Evolutionary conservation across 441 rosid species (phyloP), one percentile per base, ranked within the genome.

Genomic region (Gossypium trilobum): DNA sequence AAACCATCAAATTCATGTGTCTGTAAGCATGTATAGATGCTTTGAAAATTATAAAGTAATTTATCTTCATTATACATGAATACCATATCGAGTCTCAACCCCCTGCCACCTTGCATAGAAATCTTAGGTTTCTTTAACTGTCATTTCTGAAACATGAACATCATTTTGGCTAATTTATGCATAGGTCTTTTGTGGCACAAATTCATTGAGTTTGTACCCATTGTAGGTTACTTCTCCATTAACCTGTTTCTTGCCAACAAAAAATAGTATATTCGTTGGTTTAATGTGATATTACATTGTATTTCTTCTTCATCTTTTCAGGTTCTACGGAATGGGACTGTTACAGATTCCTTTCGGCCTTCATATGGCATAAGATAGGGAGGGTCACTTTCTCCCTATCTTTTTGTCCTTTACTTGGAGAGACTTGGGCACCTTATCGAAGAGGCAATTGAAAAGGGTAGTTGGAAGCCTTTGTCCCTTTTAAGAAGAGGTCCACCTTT

Each of bases 71-170:
- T 62, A 33, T 33, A 5, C 7, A 3, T 2, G 20, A n/a, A 9
- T 66, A 84, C 87, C 91, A 22, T 87, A 86, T 77, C 93, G 84
- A 4, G 86, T 73, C 27, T 91, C 90, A 52, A 86, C 86, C 1
- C 93, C 93, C 73, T 85, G 89, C 70, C 91, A 89, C 46, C 87
- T 56, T 23, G 90, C 93, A 11, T 90, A 89, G 80, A 89, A 86
- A 82, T 89, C 91, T 23, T 87, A 78, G 54, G 93, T 89, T 80
- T 87, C 91, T 80, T 81, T 85, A 22, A 89, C 88, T 0, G 89
- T 87, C 91, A 87, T 85, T 56, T 81, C 84, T 17, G 86, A 88
- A 16, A 85, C 77, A 75, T 87, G 91, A 75, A 86, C 87, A 77
- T 89, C 93, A 72, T 85, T 80, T 68, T 87, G 90, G 36, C 93